phyloP scores from a whole-genome alignment of 2,329 filamentous ascomycete genomes.

The Fusarium sp. region DNA sequence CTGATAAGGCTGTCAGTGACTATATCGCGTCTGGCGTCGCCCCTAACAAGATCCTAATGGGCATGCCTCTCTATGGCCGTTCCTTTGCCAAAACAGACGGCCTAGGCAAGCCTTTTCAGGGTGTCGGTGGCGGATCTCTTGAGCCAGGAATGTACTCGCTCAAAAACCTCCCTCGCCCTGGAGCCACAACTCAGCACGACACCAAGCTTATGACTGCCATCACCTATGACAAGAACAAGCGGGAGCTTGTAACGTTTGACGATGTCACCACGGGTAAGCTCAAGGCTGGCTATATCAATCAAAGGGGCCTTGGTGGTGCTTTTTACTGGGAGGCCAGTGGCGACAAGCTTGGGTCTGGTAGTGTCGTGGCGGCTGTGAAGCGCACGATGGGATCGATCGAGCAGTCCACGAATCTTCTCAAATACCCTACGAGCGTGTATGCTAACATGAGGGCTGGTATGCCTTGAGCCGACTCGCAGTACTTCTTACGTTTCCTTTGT shows the following conservation, averaged over 20 bases:
- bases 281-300: conserved; percentile 72
- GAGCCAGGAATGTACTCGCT: conserved; percentile 77
- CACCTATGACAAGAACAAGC: conserved; percentile 68
- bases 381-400: conserved; percentile 60
- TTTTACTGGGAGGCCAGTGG: conserved; percentile 88
- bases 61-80: conserved; percentile 83
- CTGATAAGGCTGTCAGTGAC: conserved; percentile 67
- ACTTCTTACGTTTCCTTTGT: conserved; percentile 9
- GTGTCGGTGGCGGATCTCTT: conserved; percentile 66
- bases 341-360: conserved; percentile 62
- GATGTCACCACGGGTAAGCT: conserved; percentile 63
- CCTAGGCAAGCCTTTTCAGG: conserved; percentile 69
- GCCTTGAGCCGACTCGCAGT: conserved; percentile 22
- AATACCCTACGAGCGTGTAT: conserved; percentile 65
- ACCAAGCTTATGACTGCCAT: conserved; percentile 70
- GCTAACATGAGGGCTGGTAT: conserved; percentile 61
- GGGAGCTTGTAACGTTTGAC: conserved; percentile 76
- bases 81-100: conserved; percentile 74
- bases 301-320: conserved; percentile 71
- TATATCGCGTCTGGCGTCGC: conserved; percentile 63
- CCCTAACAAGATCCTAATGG: conserved; percentile 73
- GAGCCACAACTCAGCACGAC: conserved; percentile 66
- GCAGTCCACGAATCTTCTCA: conserved; percentile 59
- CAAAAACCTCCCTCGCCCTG: conserved; percentile 71
- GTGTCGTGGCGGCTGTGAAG: conserved; percentile 66